Conservation (phyloP, 352 stramenopile species). For the Phytopythium montanum region DNA sequence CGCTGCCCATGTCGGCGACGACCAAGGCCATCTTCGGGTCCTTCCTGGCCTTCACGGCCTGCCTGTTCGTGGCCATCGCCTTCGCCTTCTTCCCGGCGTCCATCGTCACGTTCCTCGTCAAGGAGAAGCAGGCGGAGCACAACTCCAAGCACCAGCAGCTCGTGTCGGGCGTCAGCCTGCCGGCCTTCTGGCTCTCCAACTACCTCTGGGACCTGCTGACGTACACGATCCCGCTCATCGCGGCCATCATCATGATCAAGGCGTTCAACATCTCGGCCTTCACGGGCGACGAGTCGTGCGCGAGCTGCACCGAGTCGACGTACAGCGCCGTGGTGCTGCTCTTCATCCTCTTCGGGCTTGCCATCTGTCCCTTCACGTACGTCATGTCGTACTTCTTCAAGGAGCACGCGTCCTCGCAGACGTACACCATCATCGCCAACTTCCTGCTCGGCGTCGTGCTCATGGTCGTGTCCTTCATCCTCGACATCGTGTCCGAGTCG, state of each 20-base stretch:
- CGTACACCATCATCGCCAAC: constrained; percentile 55
- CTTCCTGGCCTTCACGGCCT: constrained; percentile 66
- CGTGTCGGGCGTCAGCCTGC: constrained; percentile 91
- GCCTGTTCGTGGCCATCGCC: constrained; percentile 85
- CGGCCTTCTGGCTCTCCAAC: constrained; percentile 95
- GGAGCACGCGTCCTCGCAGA: constrained; percentile 44
- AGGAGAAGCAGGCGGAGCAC: constrained; percentile 83
- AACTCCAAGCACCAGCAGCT: constrained; percentile 96
- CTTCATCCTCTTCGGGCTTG: constrained; percentile 54
- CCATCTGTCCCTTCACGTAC: constrained; percentile 62
- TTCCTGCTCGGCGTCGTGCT: constrained; percentile 59
- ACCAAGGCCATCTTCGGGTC: constrained; percentile 42
- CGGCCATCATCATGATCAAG: constrained; percentile 37
- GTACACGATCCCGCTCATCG: constrained; percentile 72
- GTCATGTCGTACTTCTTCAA: constrained; percentile 55
- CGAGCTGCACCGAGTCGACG: constrained; percentile 19
- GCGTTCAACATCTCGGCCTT: constrained; percentile 28
- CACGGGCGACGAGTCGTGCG: constrained; percentile 24
- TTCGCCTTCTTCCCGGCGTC: constrained; percentile 90
- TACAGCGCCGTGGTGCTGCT: constrained; percentile 47
- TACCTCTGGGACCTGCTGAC: constrained; percentile 90
- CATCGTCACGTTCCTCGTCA: constrained; percentile 93
- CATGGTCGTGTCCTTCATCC: constrained; percentile 55
- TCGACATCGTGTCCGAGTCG: constrained; percentile 27
- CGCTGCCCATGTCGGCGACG: constrained; percentile 40